Evolutionary conservation across 1,284 basidiomycete genomes (phyloP).

Genomic region (Athelia psychrophila): DNA sequence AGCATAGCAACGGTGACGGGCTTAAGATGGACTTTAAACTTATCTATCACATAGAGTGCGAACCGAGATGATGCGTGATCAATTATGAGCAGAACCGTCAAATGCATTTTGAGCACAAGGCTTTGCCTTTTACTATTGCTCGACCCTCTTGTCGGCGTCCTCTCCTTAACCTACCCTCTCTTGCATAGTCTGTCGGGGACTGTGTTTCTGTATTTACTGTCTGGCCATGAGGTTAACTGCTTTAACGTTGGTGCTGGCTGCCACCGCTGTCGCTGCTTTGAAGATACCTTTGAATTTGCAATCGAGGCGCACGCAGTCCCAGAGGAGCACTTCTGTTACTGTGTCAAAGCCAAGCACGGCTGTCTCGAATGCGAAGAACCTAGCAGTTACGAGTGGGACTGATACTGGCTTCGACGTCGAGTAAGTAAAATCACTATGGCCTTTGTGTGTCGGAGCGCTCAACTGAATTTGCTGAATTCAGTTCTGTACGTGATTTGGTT

Average conservation of each 20-base stretch:
- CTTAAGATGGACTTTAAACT: too few relatives aligned
- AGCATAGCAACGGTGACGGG: too few relatives aligned
- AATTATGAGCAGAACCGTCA: too few relatives aligned
- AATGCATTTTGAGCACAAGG: too few relatives aligned
- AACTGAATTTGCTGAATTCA: conserved; percentile 23
- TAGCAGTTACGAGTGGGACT: conserved; percentile 19
- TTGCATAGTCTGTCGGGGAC: conserved; percentile 10
- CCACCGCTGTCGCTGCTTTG: conserved; percentile 31
- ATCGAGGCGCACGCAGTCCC: conserved; percentile 28
- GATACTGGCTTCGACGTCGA: conserved; percentile 37
- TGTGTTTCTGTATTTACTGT: conserved; percentile 13
- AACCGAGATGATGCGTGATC: too few relatives aligned
- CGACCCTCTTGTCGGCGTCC: neutral
- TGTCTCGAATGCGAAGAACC: too few relatives aligned
- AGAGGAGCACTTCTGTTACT: conserved; percentile 20
- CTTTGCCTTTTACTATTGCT: neutral
- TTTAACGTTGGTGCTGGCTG: conserved; percentile 25
- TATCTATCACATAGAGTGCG: too few relatives aligned
- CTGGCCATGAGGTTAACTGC: conserved; percentile 30
- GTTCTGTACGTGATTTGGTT: conserved; percentile 69
- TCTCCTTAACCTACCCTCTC: neutral
- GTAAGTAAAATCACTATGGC: conserved; percentile 27
- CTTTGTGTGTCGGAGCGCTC: neutral
- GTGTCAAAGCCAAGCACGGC: conserved; percentile 19
- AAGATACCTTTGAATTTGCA: conserved; percentile 39